Conservation (phyloP, 148 eudicot species). For the Rheum nobile region DNA sequence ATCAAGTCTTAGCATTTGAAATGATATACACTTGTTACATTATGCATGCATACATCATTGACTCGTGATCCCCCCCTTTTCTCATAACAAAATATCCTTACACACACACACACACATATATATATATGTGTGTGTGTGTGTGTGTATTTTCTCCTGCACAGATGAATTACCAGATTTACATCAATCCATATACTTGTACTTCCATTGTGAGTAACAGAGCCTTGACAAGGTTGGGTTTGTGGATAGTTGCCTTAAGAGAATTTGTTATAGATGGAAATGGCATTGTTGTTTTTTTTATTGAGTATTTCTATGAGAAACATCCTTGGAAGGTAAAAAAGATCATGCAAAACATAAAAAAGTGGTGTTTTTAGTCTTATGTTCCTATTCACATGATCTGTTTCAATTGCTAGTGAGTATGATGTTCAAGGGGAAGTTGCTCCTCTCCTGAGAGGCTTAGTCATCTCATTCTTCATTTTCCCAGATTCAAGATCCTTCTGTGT, state of each 20-base stretch:
- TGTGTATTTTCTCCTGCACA: background rate
- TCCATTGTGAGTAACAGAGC: background rate
- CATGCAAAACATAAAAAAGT: background rate
- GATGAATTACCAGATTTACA: background rate
- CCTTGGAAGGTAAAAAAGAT: background rate
- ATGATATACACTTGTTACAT: background rate
- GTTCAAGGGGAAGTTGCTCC: background rate
- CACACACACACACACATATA: background rate
- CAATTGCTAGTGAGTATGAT: background rate
- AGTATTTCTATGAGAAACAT: background rate
- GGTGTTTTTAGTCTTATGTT: background rate
- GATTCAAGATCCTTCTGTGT: background rate
- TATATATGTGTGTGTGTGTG: background rate
- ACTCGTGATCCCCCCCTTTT: background rate
- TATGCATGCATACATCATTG: background rate
- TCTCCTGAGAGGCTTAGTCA: background rate
- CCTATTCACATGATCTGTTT: background rate
- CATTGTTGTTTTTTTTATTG: background rate
- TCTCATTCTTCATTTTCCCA: background rate
- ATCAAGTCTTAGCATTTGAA: background rate
- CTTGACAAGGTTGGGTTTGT: background rate
- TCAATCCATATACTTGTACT: background rate
- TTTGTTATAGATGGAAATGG: background rate
- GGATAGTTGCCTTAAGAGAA: background rate
- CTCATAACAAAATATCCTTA: background rate